These are phyloP conservation scores for Clitocybe nebularis DNA, from an alignment of 1,284 basidiomycete genomes.

Conservation along the genomic window DNA sequence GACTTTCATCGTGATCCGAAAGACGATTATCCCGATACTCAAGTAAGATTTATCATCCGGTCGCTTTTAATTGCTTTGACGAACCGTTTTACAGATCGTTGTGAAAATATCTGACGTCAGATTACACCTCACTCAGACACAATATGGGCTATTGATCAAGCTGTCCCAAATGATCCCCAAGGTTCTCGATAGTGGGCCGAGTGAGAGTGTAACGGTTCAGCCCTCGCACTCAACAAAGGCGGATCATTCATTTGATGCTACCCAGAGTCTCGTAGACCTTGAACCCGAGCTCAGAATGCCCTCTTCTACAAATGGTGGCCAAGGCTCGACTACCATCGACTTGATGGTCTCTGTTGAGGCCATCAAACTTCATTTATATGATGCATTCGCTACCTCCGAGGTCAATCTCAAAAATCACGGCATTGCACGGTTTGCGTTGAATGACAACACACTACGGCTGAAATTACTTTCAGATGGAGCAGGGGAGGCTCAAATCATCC, in stretches of 20 bases:
- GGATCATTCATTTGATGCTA: neutral
- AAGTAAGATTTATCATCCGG: constrained; percentile 41
- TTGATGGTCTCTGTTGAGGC: constrained; percentile 72
- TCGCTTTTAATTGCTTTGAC: constrained; percentile 1
- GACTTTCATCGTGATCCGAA: constrained; percentile 48
- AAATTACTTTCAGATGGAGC: constrained; percentile 86
- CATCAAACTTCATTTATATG: constrained; percentile 93
- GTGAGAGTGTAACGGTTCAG: constrained; percentile 27
- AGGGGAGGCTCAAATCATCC: constrained; percentile 81
- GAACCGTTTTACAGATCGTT: constrained; percentile 56
- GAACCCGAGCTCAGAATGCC: constrained; percentile 53
- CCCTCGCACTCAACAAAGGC: constrained; percentile 12
- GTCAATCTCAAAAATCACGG: constrained; percentile 72
- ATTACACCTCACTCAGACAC: constrained; percentile 86
- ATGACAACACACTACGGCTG: constrained; percentile 74
- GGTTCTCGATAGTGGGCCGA: constrained; percentile 50
- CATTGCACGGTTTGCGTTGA: constrained; percentile 84
- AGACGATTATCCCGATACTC: constrained; percentile 59
- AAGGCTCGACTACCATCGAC: constrained; percentile 68
- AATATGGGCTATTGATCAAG: constrained; percentile 78
- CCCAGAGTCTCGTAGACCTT: constrained; percentile 35
- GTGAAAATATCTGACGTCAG: constrained; percentile 89
- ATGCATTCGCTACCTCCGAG: constrained; percentile 57
- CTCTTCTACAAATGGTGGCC: constrained; percentile 21
- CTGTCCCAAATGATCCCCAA: constrained; percentile 75